These are phyloP conservation scores for Xylaria flabelliformis DNA, from an alignment of 495 filamentous ascomycete species.

Conservation along the genomic window DNA sequence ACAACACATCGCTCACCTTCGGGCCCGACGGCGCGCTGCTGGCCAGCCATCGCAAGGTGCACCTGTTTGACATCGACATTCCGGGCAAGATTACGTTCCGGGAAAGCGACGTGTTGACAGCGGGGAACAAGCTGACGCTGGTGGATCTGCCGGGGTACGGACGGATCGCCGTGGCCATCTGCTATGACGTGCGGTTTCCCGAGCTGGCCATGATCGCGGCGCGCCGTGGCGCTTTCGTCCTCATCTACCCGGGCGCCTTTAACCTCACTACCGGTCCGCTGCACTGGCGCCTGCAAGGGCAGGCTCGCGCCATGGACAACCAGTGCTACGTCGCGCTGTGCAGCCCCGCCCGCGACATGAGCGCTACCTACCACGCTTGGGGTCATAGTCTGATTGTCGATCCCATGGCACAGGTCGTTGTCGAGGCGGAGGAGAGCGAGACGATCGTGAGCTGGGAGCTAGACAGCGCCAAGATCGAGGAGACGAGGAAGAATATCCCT, in stretches of 20 bases:
- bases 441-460: constrained; percentile 79
- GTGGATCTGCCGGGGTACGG: constrained; percentile 88
- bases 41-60: constrained; percentile 88
- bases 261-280: constrained; percentile 90
- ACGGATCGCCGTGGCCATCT: constrained; percentile 84
- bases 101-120: constrained; percentile 85
- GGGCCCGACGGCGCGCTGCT: constrained; percentile 76
- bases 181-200: constrained; percentile 97
- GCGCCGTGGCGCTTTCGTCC: constrained; percentile 71
- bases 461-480: constrained; percentile 71
- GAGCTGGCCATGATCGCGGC: constrained; percentile 92
- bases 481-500: constrained; percentile 83
- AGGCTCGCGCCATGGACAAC: constrained; percentile 90
- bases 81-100: constrained; percentile 91
- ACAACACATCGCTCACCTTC: constrained; percentile 91
- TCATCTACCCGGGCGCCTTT: constrained; percentile 95
- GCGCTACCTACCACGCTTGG: constrained; percentile 83
- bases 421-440: constrained; percentile 76
- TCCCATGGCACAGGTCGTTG: constrained; percentile 84
- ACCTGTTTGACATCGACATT: constrained; percentile 99
- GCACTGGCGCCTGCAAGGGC: constrained; percentile 86
- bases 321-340: constrained; percentile 94
- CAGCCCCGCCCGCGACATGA: constrained; percentile 83
- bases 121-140: constrained; percentile 81
- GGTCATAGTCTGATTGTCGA: constrained; percentile 89